Conservation (phyloP, 2,329 filamentous ascomycete species). For the Colletotrichum plurivorum region DNA sequence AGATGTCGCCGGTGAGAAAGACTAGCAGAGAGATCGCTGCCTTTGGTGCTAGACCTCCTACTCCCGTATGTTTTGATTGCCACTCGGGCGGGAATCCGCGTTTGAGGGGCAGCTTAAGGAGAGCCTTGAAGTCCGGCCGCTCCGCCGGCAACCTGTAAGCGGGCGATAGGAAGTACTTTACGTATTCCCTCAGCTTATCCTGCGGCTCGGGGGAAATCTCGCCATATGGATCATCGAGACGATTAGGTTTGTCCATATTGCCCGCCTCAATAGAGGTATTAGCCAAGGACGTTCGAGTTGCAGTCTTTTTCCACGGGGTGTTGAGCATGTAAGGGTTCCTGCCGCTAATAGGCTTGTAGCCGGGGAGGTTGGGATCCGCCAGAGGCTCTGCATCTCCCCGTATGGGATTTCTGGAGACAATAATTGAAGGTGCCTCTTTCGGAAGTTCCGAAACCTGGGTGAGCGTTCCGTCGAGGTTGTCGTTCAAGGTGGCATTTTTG, state of each 20-base stretch:
- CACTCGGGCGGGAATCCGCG: conserved; percentile 13
- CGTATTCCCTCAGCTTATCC: conserved; percentile 5
- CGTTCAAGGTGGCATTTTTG: conserved; percentile 49
- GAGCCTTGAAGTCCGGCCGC: conserved; percentile 29
- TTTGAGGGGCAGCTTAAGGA: conserved; percentile 24
- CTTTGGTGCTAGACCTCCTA: conserved; percentile 7
- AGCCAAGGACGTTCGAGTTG: no score
- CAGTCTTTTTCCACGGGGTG: no score
- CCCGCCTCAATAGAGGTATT: no score
- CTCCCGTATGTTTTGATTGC: conserved; percentile 13
- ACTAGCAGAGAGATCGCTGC: conserved; percentile 31
- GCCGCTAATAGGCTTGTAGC: not conserved
- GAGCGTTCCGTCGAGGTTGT: conserved; percentile 58
- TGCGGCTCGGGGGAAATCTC: not conserved
- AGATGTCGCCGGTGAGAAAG: conserved; percentile 30
- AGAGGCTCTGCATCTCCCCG: conserved; percentile 43
- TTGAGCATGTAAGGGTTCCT: no score
- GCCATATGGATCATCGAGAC: no score
- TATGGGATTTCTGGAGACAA: conserved; percentile 46
- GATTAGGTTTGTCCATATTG: no score
- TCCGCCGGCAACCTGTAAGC: conserved; percentile 20
- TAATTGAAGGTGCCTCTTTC: conserved; percentile 34
- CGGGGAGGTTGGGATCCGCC: conserved; percentile 8
- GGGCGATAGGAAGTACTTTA: conserved; percentile 1
- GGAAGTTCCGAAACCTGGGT: conserved; percentile 44